phyloP scores from a whole-genome alignment of 768 basidiomycete genomes.

The Amanita thiersii region DNA sequence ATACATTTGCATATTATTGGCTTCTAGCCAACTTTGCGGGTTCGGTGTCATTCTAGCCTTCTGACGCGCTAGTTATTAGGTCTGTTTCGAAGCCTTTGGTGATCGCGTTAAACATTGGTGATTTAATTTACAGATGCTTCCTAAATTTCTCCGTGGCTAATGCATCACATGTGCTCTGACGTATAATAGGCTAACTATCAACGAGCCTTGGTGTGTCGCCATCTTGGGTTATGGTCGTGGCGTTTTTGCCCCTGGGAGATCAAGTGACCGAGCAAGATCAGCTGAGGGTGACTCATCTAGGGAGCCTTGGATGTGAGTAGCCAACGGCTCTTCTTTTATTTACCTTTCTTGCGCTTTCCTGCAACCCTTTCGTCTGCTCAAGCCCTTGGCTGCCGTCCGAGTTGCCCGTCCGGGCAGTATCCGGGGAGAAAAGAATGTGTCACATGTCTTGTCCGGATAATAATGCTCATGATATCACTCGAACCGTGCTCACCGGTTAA shows the following conservation, averaged over 20 bases:
- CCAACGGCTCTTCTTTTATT: constrained; percentile 10
- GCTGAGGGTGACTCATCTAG: constrained; percentile 56
- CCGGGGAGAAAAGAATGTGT: too few species aligned
- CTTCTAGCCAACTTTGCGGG: too few species aligned
- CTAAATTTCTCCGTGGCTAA: too few species aligned
- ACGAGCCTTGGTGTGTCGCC: constrained; percentile 70
- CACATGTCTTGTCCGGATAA: too few species aligned
- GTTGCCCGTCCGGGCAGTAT: too few species aligned
- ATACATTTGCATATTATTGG: constrained; percentile 15
- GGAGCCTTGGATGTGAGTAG: constrained; percentile 64
- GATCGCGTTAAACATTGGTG: constrained; percentile 73
- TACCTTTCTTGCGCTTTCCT: constrained; percentile 12
- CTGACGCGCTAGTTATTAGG: constrained; percentile 25
- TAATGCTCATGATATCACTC: too few species aligned
- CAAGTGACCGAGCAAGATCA: constrained; percentile 52
- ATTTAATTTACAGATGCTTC: constrained; percentile 9
- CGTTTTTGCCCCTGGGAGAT: constrained; percentile 64
- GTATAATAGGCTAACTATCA: constrained; percentile 53
- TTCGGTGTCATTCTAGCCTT: too few species aligned
- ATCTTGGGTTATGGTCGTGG: constrained; percentile 66
- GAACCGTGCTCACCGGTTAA: too few species aligned
- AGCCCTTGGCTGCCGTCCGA: too few species aligned
- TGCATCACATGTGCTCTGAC: constrained; percentile 18
- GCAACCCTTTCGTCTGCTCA: background rate
- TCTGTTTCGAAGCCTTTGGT: constrained; percentile 70